Percentiles rank a stretch among this genome's conserved stretches.
Conservation (phyloP, 2,329 filamentous ascomycete genomes). For the Clonostachys chloroleuca region DNA sequence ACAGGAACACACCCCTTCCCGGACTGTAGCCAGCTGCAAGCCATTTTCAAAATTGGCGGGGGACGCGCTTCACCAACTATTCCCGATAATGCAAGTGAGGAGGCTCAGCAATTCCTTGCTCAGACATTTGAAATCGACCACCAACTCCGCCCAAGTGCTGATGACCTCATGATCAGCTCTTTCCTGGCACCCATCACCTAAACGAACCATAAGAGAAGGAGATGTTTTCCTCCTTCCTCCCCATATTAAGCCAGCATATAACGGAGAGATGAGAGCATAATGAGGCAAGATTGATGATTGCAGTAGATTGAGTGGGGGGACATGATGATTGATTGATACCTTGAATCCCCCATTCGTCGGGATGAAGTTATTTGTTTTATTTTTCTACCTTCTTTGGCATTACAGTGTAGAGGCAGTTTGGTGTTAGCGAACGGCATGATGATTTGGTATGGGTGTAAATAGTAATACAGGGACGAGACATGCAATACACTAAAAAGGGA, state of each 20-base stretch:
- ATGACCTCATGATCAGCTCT: constrained; percentile 79
- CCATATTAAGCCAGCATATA: not conserved
- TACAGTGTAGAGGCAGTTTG: too few relatives aligned
- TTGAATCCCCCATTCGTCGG: not conserved
- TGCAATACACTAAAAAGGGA: not conserved
- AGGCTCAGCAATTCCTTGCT: constrained; percentile 77
- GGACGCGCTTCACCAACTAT: constrained; percentile 83
- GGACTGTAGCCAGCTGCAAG: constrained; percentile 93
- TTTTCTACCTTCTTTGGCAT: too few relatives aligned
- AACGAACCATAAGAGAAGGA: not conserved
- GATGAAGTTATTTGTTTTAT: not conserved
- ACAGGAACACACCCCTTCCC: constrained; percentile 95
- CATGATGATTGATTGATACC: not conserved
- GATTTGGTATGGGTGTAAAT: not conserved
- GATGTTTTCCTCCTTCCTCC: not conserved
- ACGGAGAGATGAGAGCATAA: not conserved
- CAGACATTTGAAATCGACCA: constrained; percentile 96
- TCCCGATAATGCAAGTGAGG: constrained; percentile 79
- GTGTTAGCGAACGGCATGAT: too few relatives aligned
- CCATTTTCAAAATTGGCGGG: constrained; percentile 97
- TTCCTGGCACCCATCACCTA: constrained; percentile 73
- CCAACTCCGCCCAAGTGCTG: constrained; percentile 84
- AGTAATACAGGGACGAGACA: not conserved
- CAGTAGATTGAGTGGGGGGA: not conserved
- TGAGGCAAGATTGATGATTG: not conserved